Conservation (phyloP, 805 yeast genomes). For the Starmerella apis region DNA sequence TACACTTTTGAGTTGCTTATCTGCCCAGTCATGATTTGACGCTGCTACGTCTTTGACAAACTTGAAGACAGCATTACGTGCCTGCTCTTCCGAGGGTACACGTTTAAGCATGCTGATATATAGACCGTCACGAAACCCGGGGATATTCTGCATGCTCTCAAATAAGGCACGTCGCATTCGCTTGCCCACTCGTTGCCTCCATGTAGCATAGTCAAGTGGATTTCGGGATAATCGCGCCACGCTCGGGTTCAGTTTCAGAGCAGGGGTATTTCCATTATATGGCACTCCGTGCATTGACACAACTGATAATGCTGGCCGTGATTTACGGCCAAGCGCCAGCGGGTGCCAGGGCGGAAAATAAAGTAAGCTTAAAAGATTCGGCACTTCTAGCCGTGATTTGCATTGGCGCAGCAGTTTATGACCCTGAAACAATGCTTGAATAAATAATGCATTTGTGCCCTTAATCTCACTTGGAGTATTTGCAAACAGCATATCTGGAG, state of each 20-base stretch:
- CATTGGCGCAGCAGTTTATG: slow-evolving; percentile 2
- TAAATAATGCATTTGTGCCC: slow-evolving; percentile 12
- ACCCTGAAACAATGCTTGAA: slow-evolving; percentile 7
- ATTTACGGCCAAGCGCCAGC: slow-evolving; percentile 20
- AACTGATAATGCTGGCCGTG: slow-evolving; percentile 23
- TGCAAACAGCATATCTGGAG: slow-evolving; percentile 15
- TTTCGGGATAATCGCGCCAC: slow-evolving; percentile 3
- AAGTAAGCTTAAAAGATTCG: neutral
- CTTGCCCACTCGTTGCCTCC: slow-evolving; percentile 20
- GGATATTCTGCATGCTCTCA: slow-evolving; percentile 5
- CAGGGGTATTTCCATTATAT: slow-evolving; percentile 19
- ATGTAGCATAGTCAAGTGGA: slow-evolving; percentile 23
- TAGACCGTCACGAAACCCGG: slow-evolving; percentile 18
- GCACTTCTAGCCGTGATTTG: neutral
- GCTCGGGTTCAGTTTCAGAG: neutral
- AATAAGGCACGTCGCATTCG: slow-evolving; percentile 16
- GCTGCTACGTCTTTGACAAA: slow-evolving; percentile 1
- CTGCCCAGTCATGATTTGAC: slow-evolving; percentile 15
- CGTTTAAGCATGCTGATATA: slow-evolving; percentile 15
- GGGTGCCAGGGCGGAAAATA: slow-evolving; percentile 27
- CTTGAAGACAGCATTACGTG: neutral
- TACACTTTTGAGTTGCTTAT: neutral
- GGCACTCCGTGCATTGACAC: slow-evolving; percentile 11
- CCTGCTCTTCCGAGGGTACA: slow-evolving; percentile 13
- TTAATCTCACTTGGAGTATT: slow-evolving; percentile 6